A percentile compares a stretch with the other conserved stretches of the same genome.
Conservation (phyloP, 306 rosid genomes). For the Aeschynomene evenia region DNA sequence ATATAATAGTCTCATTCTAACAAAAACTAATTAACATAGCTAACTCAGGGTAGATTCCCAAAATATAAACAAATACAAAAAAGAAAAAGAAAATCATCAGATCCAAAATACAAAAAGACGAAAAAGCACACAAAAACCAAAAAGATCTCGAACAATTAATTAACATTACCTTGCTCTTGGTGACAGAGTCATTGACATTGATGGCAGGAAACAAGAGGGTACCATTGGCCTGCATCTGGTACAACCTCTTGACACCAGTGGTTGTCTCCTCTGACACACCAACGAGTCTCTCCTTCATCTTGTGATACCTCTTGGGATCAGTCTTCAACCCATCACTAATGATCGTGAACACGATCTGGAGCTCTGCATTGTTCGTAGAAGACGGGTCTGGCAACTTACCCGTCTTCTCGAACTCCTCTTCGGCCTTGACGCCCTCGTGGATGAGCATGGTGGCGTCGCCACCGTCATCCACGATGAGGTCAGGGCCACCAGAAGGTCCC, state of each 20-base stretch:
- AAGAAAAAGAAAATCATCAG: not conserved
- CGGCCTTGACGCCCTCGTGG: conserved; percentile 97
- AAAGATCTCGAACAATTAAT: not conserved
- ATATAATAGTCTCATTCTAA: too few species aligned
- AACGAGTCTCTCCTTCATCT: conserved; percentile 81
- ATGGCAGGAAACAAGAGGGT: conserved; percentile 86
- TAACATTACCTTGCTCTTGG: conserved; percentile 93
- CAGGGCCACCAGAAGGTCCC: conserved; percentile 92
- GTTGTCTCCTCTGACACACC: conserved; percentile 98
- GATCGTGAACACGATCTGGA: conserved; percentile 72
- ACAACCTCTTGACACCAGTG: conserved; percentile 96
- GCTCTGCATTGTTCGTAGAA: conserved; percentile 77
- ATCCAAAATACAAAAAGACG: too few species aligned
- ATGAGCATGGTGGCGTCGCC: conserved; percentile 79
- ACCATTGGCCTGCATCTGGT: conserved; percentile 87
- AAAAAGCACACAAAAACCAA: not conserved
- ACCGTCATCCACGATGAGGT: conserved; percentile 90
- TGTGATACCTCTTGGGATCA: conserved; percentile 84
- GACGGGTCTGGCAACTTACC: conserved; percentile 68
- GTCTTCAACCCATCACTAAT: conserved; percentile 75
- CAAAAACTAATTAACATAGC: too few species aligned
- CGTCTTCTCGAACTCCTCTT: conserved; percentile 53
- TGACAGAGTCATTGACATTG: conserved; percentile 92
- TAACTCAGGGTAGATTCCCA: conserved; percentile 2
- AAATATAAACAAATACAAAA: not conserved